Base-by-base conservation (phyloP, 2,329 filamentous ascomycete genomes). In the Aureobasidium sp. region DNA sequence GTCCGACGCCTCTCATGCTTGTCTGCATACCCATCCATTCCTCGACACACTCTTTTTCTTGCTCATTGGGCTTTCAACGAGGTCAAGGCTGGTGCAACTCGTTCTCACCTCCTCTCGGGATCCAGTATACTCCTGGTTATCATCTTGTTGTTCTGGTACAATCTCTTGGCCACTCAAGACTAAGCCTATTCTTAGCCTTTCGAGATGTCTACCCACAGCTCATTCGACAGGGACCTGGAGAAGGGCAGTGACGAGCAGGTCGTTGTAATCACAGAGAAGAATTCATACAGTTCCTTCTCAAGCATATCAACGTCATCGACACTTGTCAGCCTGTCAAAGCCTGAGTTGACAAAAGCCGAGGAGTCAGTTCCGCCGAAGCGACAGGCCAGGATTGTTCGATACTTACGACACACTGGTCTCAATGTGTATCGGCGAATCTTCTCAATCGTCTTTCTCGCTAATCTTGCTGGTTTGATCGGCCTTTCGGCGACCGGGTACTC, bases 371-470 rank as follows among this genome's bases (percentile, higher is more conserved):
- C 42, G 6, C 55, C 57, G 27, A 62, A 66, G 15, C 55, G 62
- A 39, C 66, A 48, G 37, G 29, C 36, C n/a, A 51, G 51, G 12
- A 20, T 56, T 23, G 26, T 62, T 9, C 50, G 60, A 39, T 62
- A 67, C 52, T 46, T 69, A 1, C 66, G 68, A 47, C 68, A 68
- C 69, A 77, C 53, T 12, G 64, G 66, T 37, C 66, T 72, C 58
- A 69, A 65, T 17, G 66, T 65, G 6, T 74, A 74, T 57, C 69
- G 70, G 12, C 62, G 71, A 23, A 66, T 74, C 8, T 72, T 72
- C 63, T 61, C 65, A 3, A 10, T 70, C 7, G 64, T 71, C 17
- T 65, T 73, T 39, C 20, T 67, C 9, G 64, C 61, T 29, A 74
- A 74, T 64, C n/a, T 72, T 27, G 62, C 66, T 37, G 64, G 47